Evolutionary conservation across 176 grass and related monocot species (phyloP).

Genomic region (Bolboschoenus planiculmis): DNA sequence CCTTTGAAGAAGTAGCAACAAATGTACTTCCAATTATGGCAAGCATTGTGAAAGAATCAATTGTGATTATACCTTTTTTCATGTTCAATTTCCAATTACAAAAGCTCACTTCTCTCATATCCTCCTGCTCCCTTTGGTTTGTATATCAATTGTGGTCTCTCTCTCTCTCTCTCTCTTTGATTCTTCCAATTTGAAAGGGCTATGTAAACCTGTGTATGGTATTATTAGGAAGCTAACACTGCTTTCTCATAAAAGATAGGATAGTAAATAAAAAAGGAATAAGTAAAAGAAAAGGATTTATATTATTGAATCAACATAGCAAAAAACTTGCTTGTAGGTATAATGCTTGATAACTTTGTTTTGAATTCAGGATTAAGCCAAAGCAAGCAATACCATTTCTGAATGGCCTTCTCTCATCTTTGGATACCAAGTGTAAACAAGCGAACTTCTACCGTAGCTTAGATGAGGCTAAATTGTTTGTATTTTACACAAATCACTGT

Average conservation of each 20-base stretch:
- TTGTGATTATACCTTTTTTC: neutral
- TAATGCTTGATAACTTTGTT: slow-evolving; percentile 4
- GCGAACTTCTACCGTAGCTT: slow-evolving; percentile 68
- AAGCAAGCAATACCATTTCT: slow-evolving; percentile 83
- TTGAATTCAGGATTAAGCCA: slow-evolving; percentile 69
- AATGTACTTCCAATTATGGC: neutral
- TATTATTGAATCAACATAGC: neutral
- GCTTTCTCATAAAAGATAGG: neutral
- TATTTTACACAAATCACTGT: slow-evolving; percentile 2
- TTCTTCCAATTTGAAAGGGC: neutral
- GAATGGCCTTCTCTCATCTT: slow-evolving; percentile 79
- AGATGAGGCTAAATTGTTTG: slow-evolving; percentile 96
- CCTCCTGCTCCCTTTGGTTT: neutral
- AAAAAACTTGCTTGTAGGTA: neutral
- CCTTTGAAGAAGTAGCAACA: neutral
- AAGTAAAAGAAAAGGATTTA: neutral
- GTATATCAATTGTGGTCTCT: neutral
- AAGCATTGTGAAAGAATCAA: neutral
- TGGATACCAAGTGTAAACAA: slow-evolving; percentile 99
- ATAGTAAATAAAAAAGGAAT: neutral
- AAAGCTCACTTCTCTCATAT: neutral
- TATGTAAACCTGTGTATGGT: neutral
- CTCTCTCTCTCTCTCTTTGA: neutral
- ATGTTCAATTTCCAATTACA: neutral
- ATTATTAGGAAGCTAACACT: neutral